Evolutionary conservation across 2,329 filamentous ascomycete genomes (phyloP), one percentile per base, ranked within the genome.

Genomic region (Aspergillus versicolor): DNA sequence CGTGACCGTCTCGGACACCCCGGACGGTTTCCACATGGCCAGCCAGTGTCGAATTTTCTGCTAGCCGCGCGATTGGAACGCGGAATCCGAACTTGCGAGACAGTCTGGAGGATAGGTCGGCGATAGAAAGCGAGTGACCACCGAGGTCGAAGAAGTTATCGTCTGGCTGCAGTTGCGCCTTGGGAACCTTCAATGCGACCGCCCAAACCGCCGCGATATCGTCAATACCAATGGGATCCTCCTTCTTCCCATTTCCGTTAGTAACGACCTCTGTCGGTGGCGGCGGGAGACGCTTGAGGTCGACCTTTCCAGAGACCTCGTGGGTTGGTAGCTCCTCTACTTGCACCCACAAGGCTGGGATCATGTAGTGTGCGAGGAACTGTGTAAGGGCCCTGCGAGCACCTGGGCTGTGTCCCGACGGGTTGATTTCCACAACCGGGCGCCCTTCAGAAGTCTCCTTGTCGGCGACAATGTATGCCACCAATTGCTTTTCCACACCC

Each of bases 111-210:
- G 89, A 85, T 24, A 93, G 80, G 59, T 91, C 88, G 0, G 90
- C 90, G n/a, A 93, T 82, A 2, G 86, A 85, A 52, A 93, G 76
- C 0, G 89, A 92, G 72, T 93, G 90, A 0, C 90, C 90, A 37
- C 90, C 90, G 2, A 93, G 77, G 59, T 92, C 90, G 69, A 92
- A 93, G 73, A 93, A 93, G 70, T 87, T 88, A 70, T 91, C 87
- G 60, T 90, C 86, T 2, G 82, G 67, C 52, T 87, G 88, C 22
- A 92, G 83, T 19, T 82, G 79, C 41, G 75, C 81, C 9, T 79
- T 75, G 0, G 88, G 82, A n/a, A 88, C 82, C 60, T 87, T 86
- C 13, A 93, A 79, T 24, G 86, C 84, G 2, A 84, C 79, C 2
- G 89, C 87, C 90, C 90, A 93, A 53, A 88, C 80, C 63, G 87